Conservation (phyloP, 257 asterid species). For the Gynochthodes officinalis region DNA sequence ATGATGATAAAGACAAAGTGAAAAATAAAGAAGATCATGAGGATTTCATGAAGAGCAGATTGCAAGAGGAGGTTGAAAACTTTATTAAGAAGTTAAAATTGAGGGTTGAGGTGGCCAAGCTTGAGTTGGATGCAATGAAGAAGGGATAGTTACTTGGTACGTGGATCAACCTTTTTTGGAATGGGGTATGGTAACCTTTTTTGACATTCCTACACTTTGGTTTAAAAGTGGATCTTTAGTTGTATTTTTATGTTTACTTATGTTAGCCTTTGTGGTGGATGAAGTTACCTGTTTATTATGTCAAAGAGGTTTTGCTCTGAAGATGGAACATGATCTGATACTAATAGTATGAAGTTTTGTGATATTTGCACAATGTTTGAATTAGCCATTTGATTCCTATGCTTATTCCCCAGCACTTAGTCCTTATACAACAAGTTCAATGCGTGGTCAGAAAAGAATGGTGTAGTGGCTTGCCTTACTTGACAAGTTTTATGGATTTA, state of each 20-base stretch:
- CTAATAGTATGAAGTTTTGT: background rate
- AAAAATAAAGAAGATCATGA: background rate
- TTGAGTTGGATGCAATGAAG: background rate
- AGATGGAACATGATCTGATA: background rate
- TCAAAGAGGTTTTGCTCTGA: background rate
- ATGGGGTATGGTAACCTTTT: background rate
- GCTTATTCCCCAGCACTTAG: background rate
- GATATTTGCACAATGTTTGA: too few relatives aligned
- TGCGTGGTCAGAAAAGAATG: background rate
- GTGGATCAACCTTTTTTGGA: background rate
- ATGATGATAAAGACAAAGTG: background rate
- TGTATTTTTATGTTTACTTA: background rate
- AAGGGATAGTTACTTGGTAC: background rate
- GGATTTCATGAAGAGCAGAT: background rate
- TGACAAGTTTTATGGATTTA: background rate
- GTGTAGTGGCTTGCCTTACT: background rate
- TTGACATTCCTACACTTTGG: background rate
- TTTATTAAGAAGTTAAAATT: background rate
- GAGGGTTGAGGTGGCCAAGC: constrained; percentile 1
- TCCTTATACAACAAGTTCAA: background rate
- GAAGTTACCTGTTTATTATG: background rate
- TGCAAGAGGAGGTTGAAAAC: background rate
- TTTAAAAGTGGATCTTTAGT: background rate
- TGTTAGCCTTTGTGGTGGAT: background rate
- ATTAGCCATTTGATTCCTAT: background rate